Base-by-base conservation (phyloP, 2,329 filamentous ascomycete species). In the Diaporthe amygdali region DNA sequence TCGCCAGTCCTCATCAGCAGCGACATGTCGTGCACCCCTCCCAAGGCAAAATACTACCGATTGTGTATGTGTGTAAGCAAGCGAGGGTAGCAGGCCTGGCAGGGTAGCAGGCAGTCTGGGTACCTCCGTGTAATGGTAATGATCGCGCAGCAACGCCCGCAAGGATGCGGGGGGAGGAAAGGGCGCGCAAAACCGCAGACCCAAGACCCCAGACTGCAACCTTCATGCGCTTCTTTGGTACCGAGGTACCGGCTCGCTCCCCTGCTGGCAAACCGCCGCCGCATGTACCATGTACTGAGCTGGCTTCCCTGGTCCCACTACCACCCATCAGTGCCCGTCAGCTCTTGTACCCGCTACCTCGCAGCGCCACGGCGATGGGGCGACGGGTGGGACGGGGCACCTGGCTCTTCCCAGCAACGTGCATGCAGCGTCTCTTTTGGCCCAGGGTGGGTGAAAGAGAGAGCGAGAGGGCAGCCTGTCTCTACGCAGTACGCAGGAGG, bases 121-220 rank as follows among this genome's bases (percentile, higher is more conserved):
- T 63, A 63, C 56, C 39, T 55, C 32, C 39, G 39, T 56, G 25
- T 44, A 46, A 47, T 68, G 37, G 25, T 44, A 46, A 47, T 68
- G 37, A 34, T 47, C 9, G 39, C 22, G 66, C 30, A 56, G 32
- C 66, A 39, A 68, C 66, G 66, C 66, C 66, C 66, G 66, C 66
- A 68, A 9, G 41, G 44, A 39, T 68, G 66, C 25, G 52, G 49
- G 41, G 52, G 41, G 44, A 27, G 32, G 54, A 27, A 49, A 46
- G 66, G 54, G 52, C 39, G 52, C 27, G 27, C 20, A 68, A n/a
- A n/a, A n/a, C n/a, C n/a, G n/a, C n/a, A n/a, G n/a, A n/a, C n/a
- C n/a, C n/a, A n/a, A n/a, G 34, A 68, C 52, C 51, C 66, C 66
- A 56, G 66, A 49, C 51, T 47, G 64, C 46, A 67, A 52, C 64